Conservation (phyloP, 2,329 filamentous ascomycete species). For the Aspergillus sp. region DNA sequence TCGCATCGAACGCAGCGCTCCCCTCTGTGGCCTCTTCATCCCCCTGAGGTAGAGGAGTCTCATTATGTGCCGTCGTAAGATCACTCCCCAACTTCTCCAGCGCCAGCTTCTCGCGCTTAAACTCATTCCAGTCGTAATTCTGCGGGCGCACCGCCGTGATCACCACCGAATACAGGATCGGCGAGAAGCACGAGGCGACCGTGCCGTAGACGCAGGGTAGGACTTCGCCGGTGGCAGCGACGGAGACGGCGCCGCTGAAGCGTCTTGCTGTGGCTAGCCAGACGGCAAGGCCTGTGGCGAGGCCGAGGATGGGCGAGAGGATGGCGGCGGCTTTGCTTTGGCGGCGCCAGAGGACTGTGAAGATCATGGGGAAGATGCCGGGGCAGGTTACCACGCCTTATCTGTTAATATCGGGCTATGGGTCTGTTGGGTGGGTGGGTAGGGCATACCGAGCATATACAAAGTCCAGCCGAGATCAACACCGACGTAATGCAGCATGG, state of each 20-base stretch:
- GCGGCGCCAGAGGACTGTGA: conserved; percentile 54
- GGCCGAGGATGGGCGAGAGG: conserved; percentile 51
- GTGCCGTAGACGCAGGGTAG: conserved; percentile 57
- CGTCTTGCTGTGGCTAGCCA: conserved; percentile 53
- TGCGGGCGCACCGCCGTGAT: conserved; percentile 50
- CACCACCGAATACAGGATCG: conserved; percentile 50
- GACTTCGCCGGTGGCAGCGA: conserved; percentile 50
- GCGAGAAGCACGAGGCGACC: conserved; percentile 54
- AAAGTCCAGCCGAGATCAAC: conserved; percentile 56
- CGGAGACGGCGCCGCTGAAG: conserved; percentile 49
- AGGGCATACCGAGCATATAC: conserved; percentile 49
- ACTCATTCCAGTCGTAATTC: conserved; percentile 43
- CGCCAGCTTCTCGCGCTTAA: conserved; percentile 31
- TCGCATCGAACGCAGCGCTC: conserved; percentile 25
- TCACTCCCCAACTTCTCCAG: conserved; percentile 9
- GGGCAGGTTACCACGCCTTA: conserved; percentile 53
- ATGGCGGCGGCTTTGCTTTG: conserved; percentile 54
- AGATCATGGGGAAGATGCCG: conserved; percentile 55
- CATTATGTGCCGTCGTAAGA: conserved; percentile 25
- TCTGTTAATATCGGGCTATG: neutral
- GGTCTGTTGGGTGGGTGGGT: too few species aligned
- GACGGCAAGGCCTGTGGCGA: conserved; percentile 52
- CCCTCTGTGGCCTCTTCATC: neutral
- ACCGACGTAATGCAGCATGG: conserved; percentile 54
- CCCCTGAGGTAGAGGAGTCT: neutral